phyloP scores from a whole-genome alignment of 176 grass and related monocot species.

The Eremochloa ophiuroides region DNA sequence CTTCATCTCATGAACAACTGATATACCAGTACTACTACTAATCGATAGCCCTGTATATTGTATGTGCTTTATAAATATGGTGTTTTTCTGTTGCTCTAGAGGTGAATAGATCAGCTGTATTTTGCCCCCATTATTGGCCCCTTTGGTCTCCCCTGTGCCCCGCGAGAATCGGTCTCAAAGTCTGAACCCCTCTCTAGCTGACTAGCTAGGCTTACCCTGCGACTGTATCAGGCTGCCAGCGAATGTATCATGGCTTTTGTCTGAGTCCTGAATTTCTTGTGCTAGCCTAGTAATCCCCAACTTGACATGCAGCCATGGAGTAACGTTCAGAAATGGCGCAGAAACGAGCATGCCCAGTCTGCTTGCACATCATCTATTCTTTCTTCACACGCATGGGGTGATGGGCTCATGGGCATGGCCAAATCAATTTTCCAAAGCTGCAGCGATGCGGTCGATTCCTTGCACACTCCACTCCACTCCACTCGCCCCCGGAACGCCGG shows the following conservation, averaged over 20 bases:
- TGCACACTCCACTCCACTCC: slow-evolving; percentile 13
- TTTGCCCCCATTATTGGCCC: neutral
- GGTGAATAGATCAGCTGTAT: neutral
- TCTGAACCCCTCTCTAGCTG: neutral
- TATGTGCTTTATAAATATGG: slow-evolving; percentile 34
- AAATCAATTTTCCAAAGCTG: neutral
- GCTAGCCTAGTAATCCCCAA: neutral
- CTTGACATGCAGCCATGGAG: neutral
- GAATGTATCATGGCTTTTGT: neutral
- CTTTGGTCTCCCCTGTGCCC: neutral
- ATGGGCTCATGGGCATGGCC: neutral
- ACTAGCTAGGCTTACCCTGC: neutral
- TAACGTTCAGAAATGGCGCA: neutral
- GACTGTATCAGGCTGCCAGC: neutral
- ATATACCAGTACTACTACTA: slow-evolving; percentile 12
- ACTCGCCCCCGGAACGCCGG: neutral
- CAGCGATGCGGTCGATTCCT: slow-evolving; percentile 34
- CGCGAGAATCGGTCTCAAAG: too few relatives aligned
- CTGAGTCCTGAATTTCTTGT: neutral
- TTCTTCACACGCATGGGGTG: neutral
- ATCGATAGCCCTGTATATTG: slow-evolving; percentile 83
- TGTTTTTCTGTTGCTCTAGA: slow-evolving; percentile 23
- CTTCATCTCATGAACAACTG: slow-evolving; percentile 52
- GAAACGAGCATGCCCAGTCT: neutral
- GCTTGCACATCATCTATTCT: neutral